Percentiles rank a stretch among this genome's conserved stretches.
Conservation (phyloP, 768 basidiomycete species). For the Omphalotus guepiniiformis region DNA sequence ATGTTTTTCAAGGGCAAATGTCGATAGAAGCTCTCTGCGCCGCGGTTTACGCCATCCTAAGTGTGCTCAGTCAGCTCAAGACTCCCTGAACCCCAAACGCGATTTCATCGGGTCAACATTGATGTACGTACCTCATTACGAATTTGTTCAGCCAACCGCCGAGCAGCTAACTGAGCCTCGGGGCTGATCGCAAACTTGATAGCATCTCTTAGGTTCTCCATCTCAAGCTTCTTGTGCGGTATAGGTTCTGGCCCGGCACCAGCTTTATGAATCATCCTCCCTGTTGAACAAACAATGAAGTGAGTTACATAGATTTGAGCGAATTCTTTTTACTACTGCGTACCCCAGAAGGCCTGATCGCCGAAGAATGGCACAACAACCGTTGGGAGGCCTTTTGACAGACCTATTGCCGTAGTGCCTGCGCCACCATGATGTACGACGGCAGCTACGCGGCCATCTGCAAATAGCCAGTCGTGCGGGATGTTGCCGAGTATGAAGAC, state of each 20-base stretch:
- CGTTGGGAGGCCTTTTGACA: constrained; percentile 55
- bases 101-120: no score
- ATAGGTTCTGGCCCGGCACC: constrained; percentile 62
- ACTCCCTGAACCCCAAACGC: background rate
- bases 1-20: constrained; percentile 60
- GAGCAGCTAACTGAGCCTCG: constrained; percentile 44
- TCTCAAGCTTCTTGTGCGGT: constrained; percentile 44
- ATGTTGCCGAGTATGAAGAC: constrained; percentile 63
- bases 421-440: constrained; percentile 67
- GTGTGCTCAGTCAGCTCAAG: background rate
- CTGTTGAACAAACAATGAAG: constrained; percentile 25
- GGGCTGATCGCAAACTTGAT: constrained; percentile 45
- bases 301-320: constrained; percentile 21
- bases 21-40: constrained; percentile 53
- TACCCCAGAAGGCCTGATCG: constrained; percentile 57
- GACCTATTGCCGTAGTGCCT: constrained; percentile 61
- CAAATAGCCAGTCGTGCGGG: constrained; percentile 69
- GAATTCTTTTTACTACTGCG: constrained; percentile 16
- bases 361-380: constrained; percentile 66
- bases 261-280: constrained; percentile 57
- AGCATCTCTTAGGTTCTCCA: constrained; percentile 48
- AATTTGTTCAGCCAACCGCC: constrained; percentile 46
- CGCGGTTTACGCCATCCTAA: constrained; percentile 43
- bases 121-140: constrained; percentile 38
- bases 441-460: constrained; percentile 46